A percentile compares a stretch with the other conserved stretches of the same genome.
These are phyloP conservation scores for Cordyceps javanica DNA, from an alignment of 2,329 filamentous ascomycete genomes.

Conservation along the genomic window DNA sequence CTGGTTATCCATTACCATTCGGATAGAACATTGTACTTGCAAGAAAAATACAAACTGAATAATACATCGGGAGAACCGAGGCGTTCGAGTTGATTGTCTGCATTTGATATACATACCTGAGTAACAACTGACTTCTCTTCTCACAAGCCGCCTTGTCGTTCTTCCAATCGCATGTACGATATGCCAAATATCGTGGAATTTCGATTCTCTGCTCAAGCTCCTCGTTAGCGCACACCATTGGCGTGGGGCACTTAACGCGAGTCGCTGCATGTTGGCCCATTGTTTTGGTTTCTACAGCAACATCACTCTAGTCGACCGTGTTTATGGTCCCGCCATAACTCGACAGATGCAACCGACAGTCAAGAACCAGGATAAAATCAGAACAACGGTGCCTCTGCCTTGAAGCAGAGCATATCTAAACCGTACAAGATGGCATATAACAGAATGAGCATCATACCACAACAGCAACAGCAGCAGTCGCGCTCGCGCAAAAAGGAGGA, in stretches of 20 bases:
- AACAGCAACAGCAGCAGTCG: constrained; percentile 42
- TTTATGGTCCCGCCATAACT: neutral
- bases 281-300: constrained; percentile 12
- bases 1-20: neutral
- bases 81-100: too few species aligned
- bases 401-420: neutral
- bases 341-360: neutral
- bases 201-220: too few species aligned
- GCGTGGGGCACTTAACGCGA: constrained; percentile 6
- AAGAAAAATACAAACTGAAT: neutral
- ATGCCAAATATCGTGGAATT: too few species aligned
- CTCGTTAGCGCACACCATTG: too few species aligned
- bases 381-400: neutral
- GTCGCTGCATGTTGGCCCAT: neutral
- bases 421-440: constrained; percentile 49
- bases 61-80: too few species aligned
- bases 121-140: too few species aligned
- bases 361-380: neutral
- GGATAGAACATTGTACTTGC: neutral
- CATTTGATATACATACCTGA: too few species aligned
- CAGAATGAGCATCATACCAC: constrained; percentile 55
- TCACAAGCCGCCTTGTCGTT: too few species aligned
- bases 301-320: neutral
- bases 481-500: constrained; percentile 54
- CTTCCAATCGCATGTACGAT: too few species aligned